Conservation (phyloP, 257 asterid genomes). For the Striga asiatica region DNA sequence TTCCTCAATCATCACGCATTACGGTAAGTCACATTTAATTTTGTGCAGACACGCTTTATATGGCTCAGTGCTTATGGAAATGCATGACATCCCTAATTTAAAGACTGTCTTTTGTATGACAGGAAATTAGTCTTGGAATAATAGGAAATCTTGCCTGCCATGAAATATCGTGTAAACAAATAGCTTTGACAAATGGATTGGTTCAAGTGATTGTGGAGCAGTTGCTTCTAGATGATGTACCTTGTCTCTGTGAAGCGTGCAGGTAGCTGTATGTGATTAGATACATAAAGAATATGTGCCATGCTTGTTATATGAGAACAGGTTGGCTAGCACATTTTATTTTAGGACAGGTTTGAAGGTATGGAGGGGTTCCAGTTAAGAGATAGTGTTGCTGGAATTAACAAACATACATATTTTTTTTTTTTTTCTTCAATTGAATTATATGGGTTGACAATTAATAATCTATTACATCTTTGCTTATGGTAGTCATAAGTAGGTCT, state of each 20-base stretch:
- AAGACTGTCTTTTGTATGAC: constrained; percentile 18
- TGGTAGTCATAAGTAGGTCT: too few relatives aligned
- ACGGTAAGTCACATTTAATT: constrained; percentile 40
- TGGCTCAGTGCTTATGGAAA: not conserved
- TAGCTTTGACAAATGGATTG: constrained; percentile 55
- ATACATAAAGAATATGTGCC: not conserved
- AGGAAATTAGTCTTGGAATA: constrained; percentile 95
- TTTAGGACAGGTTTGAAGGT: not conserved
- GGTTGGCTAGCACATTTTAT: not conserved
- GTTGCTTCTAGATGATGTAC: constrained; percentile 61
- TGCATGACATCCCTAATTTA: constrained; percentile 1
- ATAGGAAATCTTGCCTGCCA: constrained; percentile 94
- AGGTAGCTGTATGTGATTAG: constrained; percentile 39
- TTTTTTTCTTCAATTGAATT: too few relatives aligned
- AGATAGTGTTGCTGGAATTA: not conserved
- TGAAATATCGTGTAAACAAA: constrained; percentile 41
- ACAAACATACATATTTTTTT: too few relatives aligned
- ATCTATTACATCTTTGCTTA: too few relatives aligned
- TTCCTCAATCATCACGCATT: constrained; percentile 52
- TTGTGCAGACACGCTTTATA: not conserved
- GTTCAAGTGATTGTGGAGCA: constrained; percentile 52
- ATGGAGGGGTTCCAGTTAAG: too few relatives aligned
- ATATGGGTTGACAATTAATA: too few relatives aligned
- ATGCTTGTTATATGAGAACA: not conserved
- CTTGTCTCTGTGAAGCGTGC: constrained; percentile 84